A percentile compares a stretch with the other conserved stretches of the same genome.
Conservation (phyloP, 352 stramenopile species). For the Globisporangium iwayamae region DNA sequence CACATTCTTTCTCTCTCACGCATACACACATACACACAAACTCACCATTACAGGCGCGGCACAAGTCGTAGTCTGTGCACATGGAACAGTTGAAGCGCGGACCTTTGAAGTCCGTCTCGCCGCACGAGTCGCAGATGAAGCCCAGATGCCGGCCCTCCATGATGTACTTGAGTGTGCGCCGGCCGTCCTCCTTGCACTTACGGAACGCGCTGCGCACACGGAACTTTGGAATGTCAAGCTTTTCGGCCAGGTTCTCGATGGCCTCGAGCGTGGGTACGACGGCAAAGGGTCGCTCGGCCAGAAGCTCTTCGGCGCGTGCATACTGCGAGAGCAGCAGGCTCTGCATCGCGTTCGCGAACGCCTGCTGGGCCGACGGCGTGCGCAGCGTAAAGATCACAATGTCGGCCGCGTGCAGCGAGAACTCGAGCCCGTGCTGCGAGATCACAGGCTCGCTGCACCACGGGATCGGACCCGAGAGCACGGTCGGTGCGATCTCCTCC, state of each 20-base stretch:
- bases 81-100: conserved; percentile 69
- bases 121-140: conserved; percentile 82
- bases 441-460: conserved; percentile 21
- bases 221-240: conserved; percentile 77
- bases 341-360: conserved; percentile 27
- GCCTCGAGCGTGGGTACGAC: conserved; percentile 43
- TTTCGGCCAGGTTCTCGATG: conserved; percentile 61
- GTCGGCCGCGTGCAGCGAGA: conserved; percentile 42
- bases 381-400: conserved; percentile 56
- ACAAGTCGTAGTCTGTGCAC: conserved; percentile 81
- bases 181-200: conserved; percentile 70
- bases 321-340: conserved; percentile 43
- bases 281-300: conserved; percentile 16
- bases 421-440: conserved; percentile 15
- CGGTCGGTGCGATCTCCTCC: conserved; percentile 69
- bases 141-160: conserved; percentile 79
- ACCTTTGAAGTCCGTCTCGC: conserved; percentile 75
- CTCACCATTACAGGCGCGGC: conserved; percentile 52
- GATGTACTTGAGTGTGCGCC: conserved; percentile 67
- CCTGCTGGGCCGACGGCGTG: conserved; percentile 14
- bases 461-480: conserved; percentile 44
- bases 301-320: conserved; percentile 29
- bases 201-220: conserved; percentile 74
- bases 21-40: not conserved
- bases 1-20: too few species aligned